Base-by-base conservation (phyloP, 306 rosid species). In the Dicorynia guianensis region DNA sequence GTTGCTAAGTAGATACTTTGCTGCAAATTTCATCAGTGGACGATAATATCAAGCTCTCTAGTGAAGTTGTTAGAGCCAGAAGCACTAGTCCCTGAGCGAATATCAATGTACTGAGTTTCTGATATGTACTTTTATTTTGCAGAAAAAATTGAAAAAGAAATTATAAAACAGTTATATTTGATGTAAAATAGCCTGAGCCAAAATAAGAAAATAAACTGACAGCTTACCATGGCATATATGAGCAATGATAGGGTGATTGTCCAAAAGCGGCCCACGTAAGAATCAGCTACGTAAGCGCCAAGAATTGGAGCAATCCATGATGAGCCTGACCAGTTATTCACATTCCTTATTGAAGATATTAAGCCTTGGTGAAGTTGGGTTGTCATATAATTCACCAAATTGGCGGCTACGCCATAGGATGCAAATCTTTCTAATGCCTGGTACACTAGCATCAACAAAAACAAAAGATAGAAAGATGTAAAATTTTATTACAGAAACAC, bases 341-440 rank as follows among this genome's bases (percentile, higher is more conserved):
- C 93, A 76, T 83, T 85, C 63, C 87, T 85, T 18, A 89, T 88
- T 10, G 97, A 86, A 5, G 91, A 65, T 5, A 92, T 83, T 12
- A 91, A 83, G 79, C 86, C 97, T 80, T 88, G 87, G 18, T 88
- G 90, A n/a, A 92, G 96, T 66, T 92, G 87, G 10, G 84, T 83
- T 38, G 96, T 89, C 85, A 92, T 59, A 77, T 82, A 92, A 71
- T 81, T 87, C 83, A 92, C 93, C 75, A 92, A 81, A 78, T 86
- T 92, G 0, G 97, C 85, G 57, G 86, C 83, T 71, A 92, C 71
- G 9, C 97, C 95, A 63, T 79, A 89, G 80, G 86, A 92, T 11
- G 97, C 90, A 91, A 92, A 88, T 83, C 96, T 87, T 76, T 92
- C 97, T 64, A 92, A 88, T 18, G 87, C 90, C 81, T 86, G 96